phyloP scores from a whole-genome alignment of 306 rosid genomes.

The Ziziphus jujuba region DNA sequence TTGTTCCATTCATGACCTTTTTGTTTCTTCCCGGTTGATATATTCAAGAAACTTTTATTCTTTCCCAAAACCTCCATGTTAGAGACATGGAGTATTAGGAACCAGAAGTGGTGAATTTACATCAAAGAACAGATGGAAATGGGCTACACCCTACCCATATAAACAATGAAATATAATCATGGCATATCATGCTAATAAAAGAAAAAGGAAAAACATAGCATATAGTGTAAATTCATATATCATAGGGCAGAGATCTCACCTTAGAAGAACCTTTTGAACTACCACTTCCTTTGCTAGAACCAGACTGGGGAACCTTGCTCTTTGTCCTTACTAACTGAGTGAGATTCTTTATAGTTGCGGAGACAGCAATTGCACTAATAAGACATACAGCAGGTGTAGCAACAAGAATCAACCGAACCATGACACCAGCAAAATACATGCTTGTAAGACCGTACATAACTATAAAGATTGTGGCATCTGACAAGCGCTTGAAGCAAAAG shows the following conservation, averaged over 20 bases:
- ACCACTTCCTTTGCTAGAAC: conserved; percentile 69
- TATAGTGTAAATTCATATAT: neutral
- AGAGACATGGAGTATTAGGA: too few species aligned
- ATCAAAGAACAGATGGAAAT: too few species aligned
- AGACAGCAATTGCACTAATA: conserved; percentile 94
- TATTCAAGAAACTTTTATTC: too few species aligned
- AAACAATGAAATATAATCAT: too few species aligned
- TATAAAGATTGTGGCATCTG: conserved; percentile 95
- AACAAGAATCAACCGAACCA: conserved; percentile 97
- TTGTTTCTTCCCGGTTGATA: too few species aligned
- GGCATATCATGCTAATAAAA: too few species aligned
- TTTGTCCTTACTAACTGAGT: conserved; percentile 67
- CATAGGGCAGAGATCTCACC: conserved; percentile 40
- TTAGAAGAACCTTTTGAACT: conserved; percentile 71
- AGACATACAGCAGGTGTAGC: conserved; percentile 98
- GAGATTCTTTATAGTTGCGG: conserved; percentile 88
- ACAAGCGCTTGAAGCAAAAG: conserved; percentile 95
- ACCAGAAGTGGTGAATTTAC: too few species aligned
- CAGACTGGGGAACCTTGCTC: conserved; percentile 58
- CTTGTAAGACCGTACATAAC: conserved; percentile 99
- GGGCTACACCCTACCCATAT: too few species aligned
- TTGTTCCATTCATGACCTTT: too few species aligned
- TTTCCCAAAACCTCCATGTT: too few species aligned
- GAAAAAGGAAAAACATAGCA: too few species aligned
- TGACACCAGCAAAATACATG: conserved; percentile 99